Base-by-base conservation (phyloP, 176 grass and related monocot genomes). In the Zea luxurians region DNA sequence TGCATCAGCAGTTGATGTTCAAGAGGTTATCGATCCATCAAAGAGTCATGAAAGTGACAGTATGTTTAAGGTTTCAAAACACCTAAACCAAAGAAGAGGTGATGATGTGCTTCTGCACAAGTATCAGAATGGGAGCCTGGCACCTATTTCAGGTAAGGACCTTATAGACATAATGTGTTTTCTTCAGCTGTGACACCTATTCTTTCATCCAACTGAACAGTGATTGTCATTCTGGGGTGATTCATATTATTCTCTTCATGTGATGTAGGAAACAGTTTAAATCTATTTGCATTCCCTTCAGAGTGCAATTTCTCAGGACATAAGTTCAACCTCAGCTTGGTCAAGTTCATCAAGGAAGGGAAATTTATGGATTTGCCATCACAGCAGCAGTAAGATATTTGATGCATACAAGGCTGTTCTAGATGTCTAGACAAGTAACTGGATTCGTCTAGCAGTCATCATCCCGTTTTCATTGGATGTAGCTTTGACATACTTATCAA, bases 291-390 rank as follows among this genome's bases (percentile, higher is more conserved):
- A 72, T 92, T 97, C 68, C 95, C 95, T 70, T 97, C 95, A 9
- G 95, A 97, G 66, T 97, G 95, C 77, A 97, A 97, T 83, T 97
- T 97, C 73, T 94, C 95, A 58, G 95, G 95, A 47, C 82, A 86
- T 6, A 97, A 92, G 66, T 90, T 94, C 83, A 86, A 80, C 69
- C 94, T 97, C 38, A 77, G 81, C 42, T 80, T 97, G 88, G 87
- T 90, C 68, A 88, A 92, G 15, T 50, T 70, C 54, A 88, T 94
- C 71, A 97, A 97, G 69, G 83, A 90, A 83, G 89, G 88, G 66
- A 88, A 81, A 75, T 27, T 86, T 83, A 46, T 68, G 11, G 69
- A 18, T 71, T 83, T 47, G 36, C 9, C 75, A 87, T 79, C 76
- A 37, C 72, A 82, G 71, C 61, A 67, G n/a, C 50, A 79, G 95